A percentile compares a stretch with the other conserved stretches of the same genome.
These are phyloP conservation scores for Cladophialophora yegresii DNA, from an alignment of 2,329 filamentous ascomycete genomes.

Conservation along the genomic window DNA sequence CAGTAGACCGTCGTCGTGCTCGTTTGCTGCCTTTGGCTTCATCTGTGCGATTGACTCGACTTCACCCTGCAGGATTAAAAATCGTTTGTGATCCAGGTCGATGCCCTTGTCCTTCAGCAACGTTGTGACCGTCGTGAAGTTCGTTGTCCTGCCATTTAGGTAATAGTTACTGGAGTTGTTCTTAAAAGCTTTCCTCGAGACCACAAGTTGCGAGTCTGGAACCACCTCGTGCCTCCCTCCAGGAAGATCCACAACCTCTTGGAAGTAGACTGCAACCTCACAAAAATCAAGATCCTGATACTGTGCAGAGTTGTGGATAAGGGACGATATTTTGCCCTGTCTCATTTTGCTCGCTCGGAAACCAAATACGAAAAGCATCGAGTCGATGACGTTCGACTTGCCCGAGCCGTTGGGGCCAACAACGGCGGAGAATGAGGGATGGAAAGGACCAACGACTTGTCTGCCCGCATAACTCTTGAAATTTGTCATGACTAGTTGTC, in stretches of 20 bases:
- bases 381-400: constrained; percentile 99
- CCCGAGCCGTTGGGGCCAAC: constrained; percentile 97
- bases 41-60: constrained; percentile 99
- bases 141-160: constrained; percentile 85
- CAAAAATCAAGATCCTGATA: constrained; percentile 84
- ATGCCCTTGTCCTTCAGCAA: constrained; percentile 85
- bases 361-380: constrained; percentile 96
- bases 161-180: constrained; percentile 99
- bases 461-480: constrained; percentile 98
- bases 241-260: constrained; percentile 87
- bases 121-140: constrained; percentile 87
- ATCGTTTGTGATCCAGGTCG: constrained; percentile 96
- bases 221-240: constrained; percentile 74
- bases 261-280: constrained; percentile 95
- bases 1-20: constrained; percentile 92
- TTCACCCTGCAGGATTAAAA: constrained; percentile 94
- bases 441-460: constrained; percentile 94
- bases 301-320: constrained; percentile 94
- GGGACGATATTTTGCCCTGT: constrained; percentile 94
- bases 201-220: constrained; percentile 78
- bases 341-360: constrained; percentile 99
- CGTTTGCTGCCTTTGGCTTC: constrained; percentile 93
- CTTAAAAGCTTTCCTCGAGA: constrained; percentile 91
- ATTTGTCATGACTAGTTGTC: constrained; percentile 86
- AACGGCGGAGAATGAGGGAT: constrained; percentile 94